Conservation (phyloP, 2,329 filamentous ascomycete genomes). For the Claviceps pazoutovae region DNA sequence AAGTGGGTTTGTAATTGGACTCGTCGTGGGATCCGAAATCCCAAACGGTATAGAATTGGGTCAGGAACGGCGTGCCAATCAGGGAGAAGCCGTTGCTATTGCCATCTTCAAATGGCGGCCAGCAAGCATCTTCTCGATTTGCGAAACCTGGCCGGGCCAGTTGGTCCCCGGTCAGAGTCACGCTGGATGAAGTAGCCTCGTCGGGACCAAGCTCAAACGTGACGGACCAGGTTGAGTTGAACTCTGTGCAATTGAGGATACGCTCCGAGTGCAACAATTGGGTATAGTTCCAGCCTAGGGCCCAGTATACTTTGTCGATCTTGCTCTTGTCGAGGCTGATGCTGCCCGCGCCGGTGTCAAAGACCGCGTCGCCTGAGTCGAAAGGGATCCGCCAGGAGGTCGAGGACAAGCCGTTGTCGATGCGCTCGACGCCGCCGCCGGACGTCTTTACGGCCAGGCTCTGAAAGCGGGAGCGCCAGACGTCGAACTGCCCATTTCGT, state of each 20-base stretch:
- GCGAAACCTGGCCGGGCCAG: slow-evolving; percentile 20
- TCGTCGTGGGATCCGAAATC: slow-evolving; percentile 14
- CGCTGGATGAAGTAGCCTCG: slow-evolving; percentile 7
- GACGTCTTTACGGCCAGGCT: slow-evolving; percentile 1
- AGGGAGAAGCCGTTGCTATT: slow-evolving; percentile 14
- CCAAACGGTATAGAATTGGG: slow-evolving; percentile 20
- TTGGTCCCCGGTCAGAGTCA: slow-evolving; percentile 20
- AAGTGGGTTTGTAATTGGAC: slow-evolving; percentile 1
- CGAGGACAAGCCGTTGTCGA: background rate
- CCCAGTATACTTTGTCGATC: slow-evolving; percentile 16
- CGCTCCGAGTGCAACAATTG: slow-evolving; percentile 15
- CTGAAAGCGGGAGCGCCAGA: slow-evolving; percentile 17
- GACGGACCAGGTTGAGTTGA: slow-evolving; percentile 21
- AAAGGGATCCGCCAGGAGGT: slow-evolving; percentile 1
- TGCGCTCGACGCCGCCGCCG: background rate
- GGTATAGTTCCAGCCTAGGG: slow-evolving; percentile 22
- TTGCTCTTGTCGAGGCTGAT: slow-evolving; percentile 14
- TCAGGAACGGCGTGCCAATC: slow-evolving; percentile 16
- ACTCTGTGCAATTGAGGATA: slow-evolving; percentile 21
- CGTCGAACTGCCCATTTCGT: slow-evolving; percentile 11
- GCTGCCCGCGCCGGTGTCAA: slow-evolving; percentile 19
- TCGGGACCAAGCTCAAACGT: slow-evolving; percentile 15
- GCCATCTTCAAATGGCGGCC: slow-evolving; percentile 19
- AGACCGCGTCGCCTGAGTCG: slow-evolving; percentile 11
- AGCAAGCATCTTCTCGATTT: slow-evolving; percentile 19